phyloP scores from a whole-genome alignment of 371 early-diverging fungal species.

The Cokeromyces recurvatus region DNA sequence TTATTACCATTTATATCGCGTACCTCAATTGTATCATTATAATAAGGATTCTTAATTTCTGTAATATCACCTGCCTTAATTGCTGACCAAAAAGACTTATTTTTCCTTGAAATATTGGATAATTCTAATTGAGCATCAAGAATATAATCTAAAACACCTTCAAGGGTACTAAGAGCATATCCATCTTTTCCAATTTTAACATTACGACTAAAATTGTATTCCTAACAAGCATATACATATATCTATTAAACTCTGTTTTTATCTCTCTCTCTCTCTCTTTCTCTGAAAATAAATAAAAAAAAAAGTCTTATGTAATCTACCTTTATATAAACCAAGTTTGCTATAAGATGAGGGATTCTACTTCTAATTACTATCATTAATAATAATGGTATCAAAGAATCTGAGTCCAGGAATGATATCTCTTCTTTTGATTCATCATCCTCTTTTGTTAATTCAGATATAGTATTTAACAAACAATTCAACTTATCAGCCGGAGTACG shows the following conservation, averaged over 20 bases:
- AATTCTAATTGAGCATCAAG: conserved; percentile 29
- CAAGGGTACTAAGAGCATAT: conserved; percentile 52
- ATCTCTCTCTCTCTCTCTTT: background rate
- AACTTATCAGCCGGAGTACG: conserved; percentile 54
- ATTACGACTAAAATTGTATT: conserved; percentile 46
- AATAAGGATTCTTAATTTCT: background rate
- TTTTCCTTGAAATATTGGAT: conserved; percentile 26
- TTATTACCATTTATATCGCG: conserved; percentile 45
- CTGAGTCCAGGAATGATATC: conserved; percentile 22
- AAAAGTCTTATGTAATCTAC: conserved; percentile 1
- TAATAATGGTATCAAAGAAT: conserved; percentile 47
- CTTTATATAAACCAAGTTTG: conserved; percentile 54
- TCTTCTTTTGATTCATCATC: too few species aligned
- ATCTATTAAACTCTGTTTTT: too few species aligned
- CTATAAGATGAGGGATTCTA: conserved; percentile 47
- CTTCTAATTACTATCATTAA: conserved; percentile 48
- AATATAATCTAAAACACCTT: conserved; percentile 49
- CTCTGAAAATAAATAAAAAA: background rate
- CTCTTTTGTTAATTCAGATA: conserved; percentile 27
- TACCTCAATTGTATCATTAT: conserved; percentile 8
- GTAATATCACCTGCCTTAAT: conserved; percentile 8
- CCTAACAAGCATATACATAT: too few species aligned
- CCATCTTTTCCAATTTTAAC: conserved; percentile 43
- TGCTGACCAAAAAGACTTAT: conserved; percentile 34
- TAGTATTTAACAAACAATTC: conserved; percentile 37